Evolutionary conservation across 169 alveolate species (phyloP).

Genomic region (Neospora caninum): DNA sequence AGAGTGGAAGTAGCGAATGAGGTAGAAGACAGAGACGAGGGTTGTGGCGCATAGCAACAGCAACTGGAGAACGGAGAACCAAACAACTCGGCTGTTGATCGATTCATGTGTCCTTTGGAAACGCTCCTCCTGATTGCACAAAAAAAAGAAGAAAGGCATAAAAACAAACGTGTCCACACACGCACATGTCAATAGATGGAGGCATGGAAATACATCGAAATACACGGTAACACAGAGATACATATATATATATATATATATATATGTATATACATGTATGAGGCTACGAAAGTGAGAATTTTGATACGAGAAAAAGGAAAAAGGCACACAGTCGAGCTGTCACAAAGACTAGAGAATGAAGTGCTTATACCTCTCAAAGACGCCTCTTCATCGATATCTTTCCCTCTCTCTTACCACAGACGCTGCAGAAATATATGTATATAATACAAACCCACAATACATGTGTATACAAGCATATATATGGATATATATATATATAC

Average conservation of each 20-base stretch:
- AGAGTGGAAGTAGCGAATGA: conserved; percentile 64
- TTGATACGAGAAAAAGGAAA: neutral
- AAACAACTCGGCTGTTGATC: conserved; percentile 59
- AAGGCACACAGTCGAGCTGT: no score
- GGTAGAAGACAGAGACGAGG: conserved; percentile 45
- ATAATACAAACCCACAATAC: no score
- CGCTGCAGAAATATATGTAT: neutral
- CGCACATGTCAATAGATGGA: neutral
- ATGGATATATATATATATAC: neutral
- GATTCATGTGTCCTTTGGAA: conserved; percentile 49
- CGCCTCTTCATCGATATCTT: no score
- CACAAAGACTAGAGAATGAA: no score
- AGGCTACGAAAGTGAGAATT: neutral
- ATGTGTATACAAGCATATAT: neutral
- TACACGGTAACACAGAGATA: neutral
- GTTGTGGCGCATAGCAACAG: conserved; percentile 56
- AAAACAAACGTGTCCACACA: neutral
- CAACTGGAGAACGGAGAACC: conserved; percentile 62
- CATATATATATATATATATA: neutral
- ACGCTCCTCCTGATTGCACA: conserved; percentile 54
- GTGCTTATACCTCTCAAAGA: no score
- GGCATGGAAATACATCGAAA: neutral
- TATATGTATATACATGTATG: neutral
- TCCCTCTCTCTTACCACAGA: no score
- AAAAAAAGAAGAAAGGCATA: neutral